phyloP scores from a whole-genome alignment of 495 filamentous ascomycete genomes.

The Staphylotrichum tortipilum region DNA sequence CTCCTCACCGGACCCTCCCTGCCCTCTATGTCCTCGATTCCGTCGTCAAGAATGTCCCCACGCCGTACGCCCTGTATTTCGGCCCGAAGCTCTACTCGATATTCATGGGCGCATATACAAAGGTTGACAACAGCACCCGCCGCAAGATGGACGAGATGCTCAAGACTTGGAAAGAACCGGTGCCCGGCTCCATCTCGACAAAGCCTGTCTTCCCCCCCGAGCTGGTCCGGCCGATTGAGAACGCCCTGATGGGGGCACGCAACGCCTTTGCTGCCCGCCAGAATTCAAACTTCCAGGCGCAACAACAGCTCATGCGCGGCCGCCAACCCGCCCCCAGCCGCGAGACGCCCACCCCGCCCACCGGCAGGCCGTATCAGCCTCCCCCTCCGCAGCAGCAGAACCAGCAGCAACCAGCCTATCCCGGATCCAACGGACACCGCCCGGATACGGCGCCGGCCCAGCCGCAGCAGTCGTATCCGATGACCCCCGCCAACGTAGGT shows the following conservation, averaged over 20 bases:
- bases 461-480: constrained; percentile 21
- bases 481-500: constrained; percentile 21
- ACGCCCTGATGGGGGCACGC: constrained; percentile 78
- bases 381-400: constrained; percentile 18
- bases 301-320: constrained; percentile 53
- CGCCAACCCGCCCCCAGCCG: constrained; percentile 51
- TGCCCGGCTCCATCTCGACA: constrained; percentile 79
- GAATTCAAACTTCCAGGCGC: constrained; percentile 51
- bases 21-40: constrained; percentile 98
- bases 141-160: constrained; percentile 93
- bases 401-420: constrained; percentile 17
- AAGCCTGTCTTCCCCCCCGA: constrained; percentile 84
- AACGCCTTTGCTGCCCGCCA: constrained; percentile 68
- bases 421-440: constrained; percentile 13
- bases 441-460: constrained; percentile 8
- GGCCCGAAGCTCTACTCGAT: constrained; percentile 83
- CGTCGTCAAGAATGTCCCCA: constrained; percentile 96
- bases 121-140: constrained; percentile 73
- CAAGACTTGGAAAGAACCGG: constrained; percentile 95
- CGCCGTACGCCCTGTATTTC: constrained; percentile 90
- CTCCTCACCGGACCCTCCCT: constrained; percentile 77
- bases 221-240: constrained; percentile 81
- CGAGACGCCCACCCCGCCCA: constrained; percentile 63
- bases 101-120: constrained; percentile 90
- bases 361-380: constrained; percentile 26